phyloP scores from a whole-genome alignment of 768 basidiomycete genomes.

The Leccinum rimulosum region DNA sequence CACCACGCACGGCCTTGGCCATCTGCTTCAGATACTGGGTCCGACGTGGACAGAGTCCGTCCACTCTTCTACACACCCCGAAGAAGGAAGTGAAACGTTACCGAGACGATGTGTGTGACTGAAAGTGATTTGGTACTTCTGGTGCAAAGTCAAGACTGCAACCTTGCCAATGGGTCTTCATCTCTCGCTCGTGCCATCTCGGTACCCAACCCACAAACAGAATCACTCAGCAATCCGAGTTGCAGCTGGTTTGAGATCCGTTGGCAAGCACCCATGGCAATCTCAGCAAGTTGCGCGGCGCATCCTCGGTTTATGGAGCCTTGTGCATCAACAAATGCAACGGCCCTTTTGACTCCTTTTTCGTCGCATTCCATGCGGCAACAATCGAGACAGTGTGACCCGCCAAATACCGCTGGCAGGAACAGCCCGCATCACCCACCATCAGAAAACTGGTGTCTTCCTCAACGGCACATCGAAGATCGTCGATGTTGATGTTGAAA shows the following conservation, averaged over 20 bases:
- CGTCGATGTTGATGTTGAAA: no score
- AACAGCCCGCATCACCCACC: conserved; percentile 43
- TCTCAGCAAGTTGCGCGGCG: conserved; percentile 38
- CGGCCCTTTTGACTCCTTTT: conserved; percentile 22
- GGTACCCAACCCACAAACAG: no score
- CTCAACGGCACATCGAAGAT: not conserved
- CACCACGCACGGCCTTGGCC: conserved; percentile 36
- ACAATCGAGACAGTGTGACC: conserved; percentile 45
- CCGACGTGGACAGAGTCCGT: no score
- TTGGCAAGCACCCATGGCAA: conserved; percentile 57
- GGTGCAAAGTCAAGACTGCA: no score
- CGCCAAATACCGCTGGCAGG: conserved; percentile 79
- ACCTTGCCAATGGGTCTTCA: no score
- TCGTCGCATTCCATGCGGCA: conserved; percentile 31
- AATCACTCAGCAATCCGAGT: conserved; percentile 4
- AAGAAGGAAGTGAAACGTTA: no score
- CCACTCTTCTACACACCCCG: no score
- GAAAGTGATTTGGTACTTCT: no score
- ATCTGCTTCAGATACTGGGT: not conserved
- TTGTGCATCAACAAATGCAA: no score
- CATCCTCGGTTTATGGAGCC: no score
- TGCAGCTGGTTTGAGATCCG: conserved; percentile 14
- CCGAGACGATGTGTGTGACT: no score
- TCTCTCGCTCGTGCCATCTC: no score
- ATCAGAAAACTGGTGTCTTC: not conserved